Conservation (phyloP, 176 grass and related monocot genomes). For the Eragrostis curvula region DNA sequence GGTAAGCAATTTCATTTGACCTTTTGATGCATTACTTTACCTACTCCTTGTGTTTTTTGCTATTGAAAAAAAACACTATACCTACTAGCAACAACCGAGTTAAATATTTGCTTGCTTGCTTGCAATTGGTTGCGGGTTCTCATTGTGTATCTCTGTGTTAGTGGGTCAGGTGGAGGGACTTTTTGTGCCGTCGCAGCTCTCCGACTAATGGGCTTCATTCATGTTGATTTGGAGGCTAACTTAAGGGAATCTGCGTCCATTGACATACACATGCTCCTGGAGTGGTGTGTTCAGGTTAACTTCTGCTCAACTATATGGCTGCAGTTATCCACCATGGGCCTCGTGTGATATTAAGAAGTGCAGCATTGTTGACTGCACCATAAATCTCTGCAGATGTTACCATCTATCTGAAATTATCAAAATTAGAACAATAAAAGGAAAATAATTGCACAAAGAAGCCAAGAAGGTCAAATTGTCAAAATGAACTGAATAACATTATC, state of each 20-base stretch:
- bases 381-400: not conserved
- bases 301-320: not conserved
- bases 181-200: conserved; percentile 93
- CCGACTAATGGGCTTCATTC: conserved; percentile 79
- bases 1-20: conserved; percentile 57
- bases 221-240: conserved; percentile 60
- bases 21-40: conserved; percentile 22
- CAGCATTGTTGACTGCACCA: not conserved
- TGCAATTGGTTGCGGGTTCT: conserved; percentile 32
- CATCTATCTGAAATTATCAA: conserved; percentile 2
- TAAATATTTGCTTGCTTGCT: not conserved
- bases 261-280: conserved; percentile 63
- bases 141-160: conserved; percentile 56
- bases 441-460: not conserved
- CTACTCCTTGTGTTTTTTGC: not conserved
- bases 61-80: not conserved
- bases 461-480: not conserved
- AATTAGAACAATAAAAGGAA: not conserved
- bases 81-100: not conserved
- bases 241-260: conserved; percentile 37
- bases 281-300: conserved; percentile 85
- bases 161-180: conserved; percentile 90
- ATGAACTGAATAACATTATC: not conserved
- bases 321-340: not conserved
- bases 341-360: not conserved